Evolutionary conservation across 352 stramenopile genomes (phyloP), one percentile per base, ranked within the genome.

Genomic region (Pythium sp.): DNA sequence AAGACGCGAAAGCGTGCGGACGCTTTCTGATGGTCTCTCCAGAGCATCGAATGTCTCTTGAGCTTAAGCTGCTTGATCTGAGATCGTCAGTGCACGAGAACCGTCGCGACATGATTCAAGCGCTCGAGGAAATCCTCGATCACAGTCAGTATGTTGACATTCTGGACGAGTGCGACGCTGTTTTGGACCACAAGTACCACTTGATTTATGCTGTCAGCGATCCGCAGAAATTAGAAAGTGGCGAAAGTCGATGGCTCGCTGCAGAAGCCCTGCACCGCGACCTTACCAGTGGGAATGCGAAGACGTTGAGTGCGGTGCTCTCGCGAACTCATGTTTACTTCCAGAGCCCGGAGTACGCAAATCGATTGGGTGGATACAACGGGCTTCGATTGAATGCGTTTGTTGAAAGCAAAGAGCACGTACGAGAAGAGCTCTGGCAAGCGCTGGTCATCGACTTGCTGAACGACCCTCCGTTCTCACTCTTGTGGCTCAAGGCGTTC

Each of bases 111-210:
- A 60, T 77, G 2, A 18, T 70, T 11, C 54, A 68, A 18, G 70
- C 63, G 0, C 68, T 89, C 28, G 73, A 82, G 18, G 64, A 73
- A 20, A 72, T 87, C 32, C 70, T 94, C 36, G 69, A 83, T 38
- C 66, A 64, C 12, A 36, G 84, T n/a, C 69, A 80, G 28, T 93
- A 82, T 54, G 67, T 89, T 1, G 91, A 98, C 62, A 78, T 98
- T 7, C 74, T 97, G 22, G 92, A 97, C 75, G 89, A 98, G 49
- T 85, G 77, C 49, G 90, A 97, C 70, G 92, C 93, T 8, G 62
- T 98, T 14, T 77, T 98, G 0, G 80, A 92, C 28, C 84, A 97
- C 73, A 82, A 82, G 12, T 97, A 95, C 62, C 90, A 97, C 51
- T 81, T 97, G 11, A 79, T 98, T 34, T 97, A 98, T 67, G 89